These are phyloP conservation scores for Fusarium sp. DNA, from an alignment of 2,329 filamentous ascomycete species.

Conservation along the genomic window DNA sequence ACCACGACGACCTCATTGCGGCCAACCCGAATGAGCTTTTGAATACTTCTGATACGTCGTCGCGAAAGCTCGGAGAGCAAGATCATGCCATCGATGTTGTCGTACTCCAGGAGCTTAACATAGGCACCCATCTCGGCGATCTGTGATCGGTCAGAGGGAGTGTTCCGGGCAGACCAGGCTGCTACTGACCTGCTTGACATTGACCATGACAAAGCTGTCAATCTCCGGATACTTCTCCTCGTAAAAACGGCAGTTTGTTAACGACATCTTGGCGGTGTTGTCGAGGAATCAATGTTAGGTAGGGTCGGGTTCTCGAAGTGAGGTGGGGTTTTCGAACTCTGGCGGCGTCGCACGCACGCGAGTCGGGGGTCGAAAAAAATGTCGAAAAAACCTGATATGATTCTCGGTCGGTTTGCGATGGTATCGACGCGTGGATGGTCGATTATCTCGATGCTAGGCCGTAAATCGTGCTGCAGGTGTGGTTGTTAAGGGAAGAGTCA, in stretches of 20 bases:
- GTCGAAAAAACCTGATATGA: constrained; percentile 20
- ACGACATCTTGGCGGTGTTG: constrained; percentile 80
- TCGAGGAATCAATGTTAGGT: constrained; percentile 35
- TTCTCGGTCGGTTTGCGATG: constrained; percentile 2
- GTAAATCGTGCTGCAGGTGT: constrained; percentile 40
- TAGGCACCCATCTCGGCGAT: constrained; percentile 99
- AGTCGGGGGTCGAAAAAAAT: constrained; percentile 15
- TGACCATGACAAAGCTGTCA: constrained; percentile 99
- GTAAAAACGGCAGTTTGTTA: constrained; percentile 97
- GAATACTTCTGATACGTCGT: constrained; percentile 97
- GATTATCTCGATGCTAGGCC: constrained; percentile 34
- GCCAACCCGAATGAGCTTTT: constrained; percentile 98
- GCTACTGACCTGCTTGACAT: constrained; percentile 88
- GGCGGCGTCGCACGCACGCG: constrained; percentile 40
- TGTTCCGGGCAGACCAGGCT: constrained; percentile 17
- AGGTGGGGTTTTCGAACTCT: constrained; percentile 49
- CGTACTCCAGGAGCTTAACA: constrained; percentile 99
- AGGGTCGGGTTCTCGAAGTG: constrained; percentile 40
- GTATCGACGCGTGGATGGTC: constrained; percentile 18
- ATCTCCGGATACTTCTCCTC: constrained; percentile 96
- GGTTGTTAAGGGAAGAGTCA: constrained; percentile 50
- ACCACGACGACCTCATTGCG: constrained; percentile 99
- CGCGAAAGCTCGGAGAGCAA: constrained; percentile 96
- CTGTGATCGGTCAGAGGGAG: constrained; percentile 56
- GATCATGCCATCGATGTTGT: constrained; percentile 99